These are phyloP conservation scores for Bruguiera sexangula DNA, from an alignment of 345 rosid genomes.

Conservation along the genomic window DNA sequence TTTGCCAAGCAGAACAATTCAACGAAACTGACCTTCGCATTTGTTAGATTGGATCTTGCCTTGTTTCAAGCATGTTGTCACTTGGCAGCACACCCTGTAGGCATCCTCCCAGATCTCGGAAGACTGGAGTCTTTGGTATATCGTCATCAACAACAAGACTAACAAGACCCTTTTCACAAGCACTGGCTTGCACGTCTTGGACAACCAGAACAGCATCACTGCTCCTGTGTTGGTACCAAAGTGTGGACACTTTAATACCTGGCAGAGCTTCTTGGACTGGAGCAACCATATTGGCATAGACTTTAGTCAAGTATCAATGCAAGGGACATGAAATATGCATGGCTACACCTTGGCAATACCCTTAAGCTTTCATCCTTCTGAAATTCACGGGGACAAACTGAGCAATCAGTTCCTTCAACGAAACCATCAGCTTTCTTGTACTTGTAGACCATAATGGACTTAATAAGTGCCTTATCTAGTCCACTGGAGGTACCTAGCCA, in stretches of 20 bases:
- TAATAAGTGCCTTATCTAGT: constrained; percentile 52
- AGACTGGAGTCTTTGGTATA: constrained; percentile 14
- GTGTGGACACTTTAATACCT: not conserved
- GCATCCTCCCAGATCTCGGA: not conserved
- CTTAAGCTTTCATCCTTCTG: constrained; percentile 64
- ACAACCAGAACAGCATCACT: constrained; percentile 39
- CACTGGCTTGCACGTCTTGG: constrained; percentile 35
- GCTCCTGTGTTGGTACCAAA: constrained; percentile 17
- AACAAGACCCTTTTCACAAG: constrained; percentile 22
- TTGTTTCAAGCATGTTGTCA: not conserved
- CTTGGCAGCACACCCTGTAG: constrained; percentile 6
- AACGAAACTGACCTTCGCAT: constrained; percentile 60
- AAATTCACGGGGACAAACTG: constrained; percentile 74
- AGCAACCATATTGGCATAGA: constrained; percentile 42
- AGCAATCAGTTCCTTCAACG: constrained; percentile 61
- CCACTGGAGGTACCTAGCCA: constrained; percentile 29
- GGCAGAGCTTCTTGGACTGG: constrained; percentile 4
- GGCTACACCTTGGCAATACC: constrained; percentile 68
- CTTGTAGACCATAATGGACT: constrained; percentile 52
- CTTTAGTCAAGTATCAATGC: constrained; percentile 81
- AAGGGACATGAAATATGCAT: constrained; percentile 76
- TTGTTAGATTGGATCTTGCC: constrained; percentile 12
- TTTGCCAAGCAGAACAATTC: constrained; percentile 30
- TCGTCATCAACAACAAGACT: constrained; percentile 12
- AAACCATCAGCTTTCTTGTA: constrained; percentile 52